Percentiles rank a stretch among this genome's conserved stretches.
Conservation (phyloP, 2,329 filamentous ascomycete species). For the Ramichloridium luteum region DNA sequence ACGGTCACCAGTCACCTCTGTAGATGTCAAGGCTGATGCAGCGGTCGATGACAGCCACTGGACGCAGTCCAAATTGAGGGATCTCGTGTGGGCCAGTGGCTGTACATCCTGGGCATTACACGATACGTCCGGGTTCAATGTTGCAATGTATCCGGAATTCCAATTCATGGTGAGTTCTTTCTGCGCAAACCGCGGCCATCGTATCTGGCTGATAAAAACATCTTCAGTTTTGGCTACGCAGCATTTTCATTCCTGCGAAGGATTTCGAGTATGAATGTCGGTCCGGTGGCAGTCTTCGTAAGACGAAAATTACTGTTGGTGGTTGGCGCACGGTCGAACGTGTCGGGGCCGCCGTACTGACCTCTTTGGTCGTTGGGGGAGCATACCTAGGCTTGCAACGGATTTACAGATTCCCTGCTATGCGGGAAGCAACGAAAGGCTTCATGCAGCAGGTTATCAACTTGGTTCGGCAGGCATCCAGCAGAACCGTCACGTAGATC, state of each 20-base stretch:
- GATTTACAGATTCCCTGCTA: too few species aligned
- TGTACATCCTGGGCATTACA: conserved; percentile 44
- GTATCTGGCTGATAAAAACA: too few species aligned
- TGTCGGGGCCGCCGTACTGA: too few species aligned
- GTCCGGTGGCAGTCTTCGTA: conserved; percentile 7
- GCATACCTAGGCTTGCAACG: too few species aligned
- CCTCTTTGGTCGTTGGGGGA: too few species aligned
- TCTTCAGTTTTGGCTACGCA: conserved; percentile 39
- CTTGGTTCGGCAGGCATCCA: too few species aligned
- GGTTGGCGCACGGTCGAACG: conserved; percentile 15
- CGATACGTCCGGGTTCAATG: conserved; percentile 35
- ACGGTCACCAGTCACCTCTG: conserved; percentile 18
- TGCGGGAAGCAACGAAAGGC: too few species aligned
- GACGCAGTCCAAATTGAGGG: conserved; percentile 32
- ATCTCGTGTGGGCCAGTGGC: conserved; percentile 38
- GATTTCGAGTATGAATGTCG: conserved; percentile 17
- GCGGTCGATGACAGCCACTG: conserved; percentile 26
- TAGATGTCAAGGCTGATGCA: conserved; percentile 28
- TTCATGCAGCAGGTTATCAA: too few species aligned
- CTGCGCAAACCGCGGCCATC: too few species aligned
- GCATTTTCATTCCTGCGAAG: conserved; percentile 29
- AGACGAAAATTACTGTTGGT: conserved; percentile 13
- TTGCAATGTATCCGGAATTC: conserved; percentile 42
- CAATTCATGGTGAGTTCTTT: too few species aligned
- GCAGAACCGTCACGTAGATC: too few species aligned